phyloP scores from a whole-genome alignment of 208 protist genomes.

The Trypanosoma theileri region DNA sequence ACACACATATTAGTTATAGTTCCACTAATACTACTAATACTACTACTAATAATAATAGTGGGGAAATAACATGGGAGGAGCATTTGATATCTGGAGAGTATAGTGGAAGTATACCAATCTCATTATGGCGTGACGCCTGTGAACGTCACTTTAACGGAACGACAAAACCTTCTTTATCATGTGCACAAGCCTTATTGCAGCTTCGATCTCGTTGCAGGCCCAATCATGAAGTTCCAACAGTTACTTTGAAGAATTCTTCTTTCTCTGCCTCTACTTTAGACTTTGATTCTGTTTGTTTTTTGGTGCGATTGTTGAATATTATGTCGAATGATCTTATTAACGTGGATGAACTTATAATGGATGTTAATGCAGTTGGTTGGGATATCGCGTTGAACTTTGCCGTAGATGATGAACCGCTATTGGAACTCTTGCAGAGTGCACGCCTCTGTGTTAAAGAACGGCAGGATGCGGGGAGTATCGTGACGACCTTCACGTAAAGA shows the following conservation, averaged over 20 bases:
- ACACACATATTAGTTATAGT: not conserved
- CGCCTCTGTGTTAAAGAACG: constrained; percentile 3
- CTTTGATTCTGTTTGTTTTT: constrained; percentile 10
- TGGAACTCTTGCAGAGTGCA: not conserved
- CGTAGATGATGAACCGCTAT: not conserved
- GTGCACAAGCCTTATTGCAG: constrained; percentile 10
- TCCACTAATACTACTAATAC: not conserved
- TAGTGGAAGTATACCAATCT: constrained; percentile 30
- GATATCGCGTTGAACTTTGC: constrained; percentile 1
- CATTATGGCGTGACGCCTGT: constrained; percentile 50
- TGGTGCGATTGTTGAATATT: constrained; percentile 16
- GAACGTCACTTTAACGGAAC: constrained; percentile 8
- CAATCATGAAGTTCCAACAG: not conserved
- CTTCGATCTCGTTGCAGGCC: constrained; percentile 15
- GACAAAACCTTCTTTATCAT: not conserved
- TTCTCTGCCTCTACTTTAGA: not conserved
- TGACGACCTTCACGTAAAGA: constrained; percentile 10
- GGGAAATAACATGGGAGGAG: constrained; percentile 36
- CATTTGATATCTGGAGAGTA: constrained; percentile 39
- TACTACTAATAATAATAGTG: not conserved
- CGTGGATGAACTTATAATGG: constrained; percentile 1
- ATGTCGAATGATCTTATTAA: not conserved
- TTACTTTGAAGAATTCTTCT: not conserved
- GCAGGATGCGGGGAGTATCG: not conserved
- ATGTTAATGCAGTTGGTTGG: constrained; percentile 8